Percentiles rank a stretch among this genome's conserved stretches.
Evolutionary conservation across 2,329 filamentous ascomycete species (phyloP).

Genomic region (Colletotrichum sp.): DNA sequence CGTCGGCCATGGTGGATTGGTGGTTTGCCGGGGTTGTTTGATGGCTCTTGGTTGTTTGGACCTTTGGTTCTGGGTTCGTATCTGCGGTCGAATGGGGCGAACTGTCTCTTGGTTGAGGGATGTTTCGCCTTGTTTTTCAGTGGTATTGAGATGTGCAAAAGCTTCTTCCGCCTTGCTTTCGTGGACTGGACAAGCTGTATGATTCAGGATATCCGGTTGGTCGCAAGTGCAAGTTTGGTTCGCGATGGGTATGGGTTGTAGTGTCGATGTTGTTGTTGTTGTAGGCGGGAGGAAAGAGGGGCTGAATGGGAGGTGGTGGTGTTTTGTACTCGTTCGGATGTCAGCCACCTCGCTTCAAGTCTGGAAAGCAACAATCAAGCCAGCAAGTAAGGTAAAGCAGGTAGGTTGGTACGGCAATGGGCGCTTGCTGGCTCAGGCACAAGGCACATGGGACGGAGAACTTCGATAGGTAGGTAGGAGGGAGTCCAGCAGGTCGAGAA

Average conservation of each 20-base stretch:
- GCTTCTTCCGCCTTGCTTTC: neutral
- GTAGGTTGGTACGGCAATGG: slow-evolving; percentile 14
- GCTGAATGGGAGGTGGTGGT: neutral
- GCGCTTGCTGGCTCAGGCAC: neutral
- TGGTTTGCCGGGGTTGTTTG: neutral
- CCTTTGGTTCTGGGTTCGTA: neutral
- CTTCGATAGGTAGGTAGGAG: neutral
- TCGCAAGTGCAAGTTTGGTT: neutral
- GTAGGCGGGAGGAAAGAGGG: neutral
- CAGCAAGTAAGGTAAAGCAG: neutral
- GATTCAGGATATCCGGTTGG: neutral
- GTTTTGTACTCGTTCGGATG: slow-evolving; percentile 3
- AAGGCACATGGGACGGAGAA: neutral
- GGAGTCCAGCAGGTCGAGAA: neutral
- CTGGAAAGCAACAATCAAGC: neutral
- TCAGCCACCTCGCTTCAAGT: neutral
- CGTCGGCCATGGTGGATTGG: slow-evolving; percentile 33
- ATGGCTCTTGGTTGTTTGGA: neutral
- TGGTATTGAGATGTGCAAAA: neutral
- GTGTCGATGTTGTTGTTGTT: neutral
- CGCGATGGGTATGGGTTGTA: neutral
- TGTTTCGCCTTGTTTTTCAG: slow-evolving; percentile 11
- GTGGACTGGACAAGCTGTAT: neutral
- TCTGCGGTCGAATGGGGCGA: neutral
- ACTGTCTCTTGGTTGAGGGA: neutral